A percentile compares a stretch with the other conserved stretches of the same genome.
These are phyloP conservation scores for Yamadazyma akitaensis DNA, from an alignment of 805 yeast genomes.

Conservation along the genomic window DNA sequence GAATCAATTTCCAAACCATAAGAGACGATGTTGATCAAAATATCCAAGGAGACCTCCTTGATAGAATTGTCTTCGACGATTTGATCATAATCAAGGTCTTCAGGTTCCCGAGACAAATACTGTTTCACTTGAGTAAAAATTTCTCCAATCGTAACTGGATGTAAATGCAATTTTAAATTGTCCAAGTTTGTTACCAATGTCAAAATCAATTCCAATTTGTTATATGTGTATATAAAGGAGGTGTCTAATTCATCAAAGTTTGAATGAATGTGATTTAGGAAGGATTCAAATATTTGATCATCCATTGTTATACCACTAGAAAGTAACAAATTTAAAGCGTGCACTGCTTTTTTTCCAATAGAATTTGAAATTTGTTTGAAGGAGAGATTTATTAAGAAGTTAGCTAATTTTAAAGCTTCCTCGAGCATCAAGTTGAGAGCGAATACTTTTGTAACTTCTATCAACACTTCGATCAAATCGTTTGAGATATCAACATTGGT, in stretches of 20 bases:
- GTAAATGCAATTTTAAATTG: constrained; percentile 4
- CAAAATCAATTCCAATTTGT: constrained; percentile 8
- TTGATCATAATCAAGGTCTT: constrained; percentile 43
- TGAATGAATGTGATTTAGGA: constrained; percentile 14
- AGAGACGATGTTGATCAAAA: constrained; percentile 30
- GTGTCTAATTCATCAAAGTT: constrained; percentile 14
- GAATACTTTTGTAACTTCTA: constrained; percentile 51
- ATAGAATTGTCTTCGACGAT: constrained; percentile 42
- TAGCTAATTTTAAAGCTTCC: constrained; percentile 29
- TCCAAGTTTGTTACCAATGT: constrained; percentile 12
- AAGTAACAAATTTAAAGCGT: constrained; percentile 46
- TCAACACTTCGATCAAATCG: constrained; percentile 60
- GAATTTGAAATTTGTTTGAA: constrained; percentile 35
- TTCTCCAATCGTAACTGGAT: constrained; percentile 1
- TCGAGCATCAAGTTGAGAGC: constrained; percentile 38
- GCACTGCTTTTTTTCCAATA: constrained; percentile 47
- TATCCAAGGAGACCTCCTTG: constrained; percentile 50
- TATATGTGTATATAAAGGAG: constrained; percentile 15
- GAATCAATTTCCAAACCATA: neutral
- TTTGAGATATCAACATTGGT: constrained; percentile 35
- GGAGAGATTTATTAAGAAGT: constrained; percentile 32
- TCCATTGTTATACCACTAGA: constrained; percentile 15
- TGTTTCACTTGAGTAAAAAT: constrained; percentile 18
- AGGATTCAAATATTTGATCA: constrained; percentile 14
- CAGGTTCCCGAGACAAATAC: constrained; percentile 17